Evolutionary conservation across 441 rosid species (phyloP).

Genomic region (Theobroma grandiflorum): DNA sequence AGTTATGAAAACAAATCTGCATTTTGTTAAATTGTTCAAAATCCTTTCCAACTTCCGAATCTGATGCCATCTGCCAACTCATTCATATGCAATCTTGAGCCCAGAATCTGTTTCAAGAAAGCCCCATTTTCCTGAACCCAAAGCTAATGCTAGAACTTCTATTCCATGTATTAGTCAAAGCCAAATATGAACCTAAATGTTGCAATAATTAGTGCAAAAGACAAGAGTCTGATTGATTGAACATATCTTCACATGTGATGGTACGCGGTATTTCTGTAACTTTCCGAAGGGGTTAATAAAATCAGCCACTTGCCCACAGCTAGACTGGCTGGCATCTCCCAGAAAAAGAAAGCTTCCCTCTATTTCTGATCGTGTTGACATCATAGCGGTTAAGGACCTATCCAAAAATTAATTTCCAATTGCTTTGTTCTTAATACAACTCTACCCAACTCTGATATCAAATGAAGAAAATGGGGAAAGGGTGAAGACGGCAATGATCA

Average conservation of each 20-base stretch:
- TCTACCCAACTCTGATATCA: too few relatives aligned
- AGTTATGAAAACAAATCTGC: background rate
- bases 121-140: background rate
- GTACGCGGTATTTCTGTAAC: background rate
- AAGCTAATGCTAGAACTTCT: background rate
- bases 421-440: too few relatives aligned
- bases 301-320: background rate
- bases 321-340: background rate
- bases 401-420: too few relatives aligned
- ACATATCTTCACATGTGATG: background rate
- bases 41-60: background rate
- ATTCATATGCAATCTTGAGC: background rate
- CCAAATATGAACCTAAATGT: background rate
- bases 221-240: background rate
- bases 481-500: background rate
- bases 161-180: background rate
- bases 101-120: background rate
- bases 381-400: too few relatives aligned
- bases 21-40: background rate
- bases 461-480: too few relatives aligned
- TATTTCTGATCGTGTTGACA: too few relatives aligned
- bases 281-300: background rate
- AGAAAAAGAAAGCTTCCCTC: background rate
- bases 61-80: conserved; percentile 8
- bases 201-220: background rate